Percentiles rank a stretch among this genome's conserved stretches.
Conservation (phyloP, 2,329 filamentous ascomycete genomes). For the Ophiostoma himal-ulmi region DNA sequence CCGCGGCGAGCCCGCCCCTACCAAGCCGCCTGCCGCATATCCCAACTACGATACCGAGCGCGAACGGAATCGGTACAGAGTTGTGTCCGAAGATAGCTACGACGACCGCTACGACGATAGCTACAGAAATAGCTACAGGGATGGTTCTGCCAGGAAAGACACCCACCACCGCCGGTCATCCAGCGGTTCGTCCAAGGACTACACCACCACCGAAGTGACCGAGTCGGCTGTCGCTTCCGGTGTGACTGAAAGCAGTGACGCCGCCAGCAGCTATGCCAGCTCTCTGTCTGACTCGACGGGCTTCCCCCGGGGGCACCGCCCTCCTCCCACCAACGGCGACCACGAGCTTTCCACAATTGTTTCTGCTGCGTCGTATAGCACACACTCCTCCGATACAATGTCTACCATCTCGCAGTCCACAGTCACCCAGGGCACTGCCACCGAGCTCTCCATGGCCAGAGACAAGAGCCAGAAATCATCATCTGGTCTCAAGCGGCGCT, state of each 20-base stretch:
- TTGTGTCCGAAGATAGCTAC: conserved; percentile 20
- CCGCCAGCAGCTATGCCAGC: conserved; percentile 24
- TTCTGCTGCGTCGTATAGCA: conserved; percentile 46
- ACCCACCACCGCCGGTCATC: conserved; percentile 30
- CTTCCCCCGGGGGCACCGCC: conserved; percentile 28
- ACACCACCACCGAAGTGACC: conserved; percentile 23
- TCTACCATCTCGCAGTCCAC: conserved; percentile 48
- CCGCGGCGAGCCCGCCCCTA: conserved; percentile 50
- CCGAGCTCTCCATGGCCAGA: conserved; percentile 42
- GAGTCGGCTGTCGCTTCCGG: conserved; percentile 32
- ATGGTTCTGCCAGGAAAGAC: conserved; percentile 24
- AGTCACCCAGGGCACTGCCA: conserved; percentile 47
- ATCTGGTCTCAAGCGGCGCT: conserved; percentile 60
- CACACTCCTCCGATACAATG: conserved; percentile 44
- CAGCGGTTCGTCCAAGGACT: conserved; percentile 31
- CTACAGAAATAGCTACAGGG: conserved; percentile 24
- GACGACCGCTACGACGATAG: conserved; percentile 23
- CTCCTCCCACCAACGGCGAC: conserved; percentile 51
- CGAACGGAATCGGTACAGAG: conserved; percentile 23
- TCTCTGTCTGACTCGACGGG: conserved; percentile 25
- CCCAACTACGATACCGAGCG: conserved; percentile 36
- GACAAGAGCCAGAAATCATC: conserved; percentile 41
- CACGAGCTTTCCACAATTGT: conserved; percentile 55
- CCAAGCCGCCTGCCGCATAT: conserved; percentile 43
- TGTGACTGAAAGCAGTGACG: conserved; percentile 26